These are phyloP conservation scores for Bipolaris bicolor DNA, from an alignment of 2,329 filamentous ascomycete species.

Conservation along the genomic window DNA sequence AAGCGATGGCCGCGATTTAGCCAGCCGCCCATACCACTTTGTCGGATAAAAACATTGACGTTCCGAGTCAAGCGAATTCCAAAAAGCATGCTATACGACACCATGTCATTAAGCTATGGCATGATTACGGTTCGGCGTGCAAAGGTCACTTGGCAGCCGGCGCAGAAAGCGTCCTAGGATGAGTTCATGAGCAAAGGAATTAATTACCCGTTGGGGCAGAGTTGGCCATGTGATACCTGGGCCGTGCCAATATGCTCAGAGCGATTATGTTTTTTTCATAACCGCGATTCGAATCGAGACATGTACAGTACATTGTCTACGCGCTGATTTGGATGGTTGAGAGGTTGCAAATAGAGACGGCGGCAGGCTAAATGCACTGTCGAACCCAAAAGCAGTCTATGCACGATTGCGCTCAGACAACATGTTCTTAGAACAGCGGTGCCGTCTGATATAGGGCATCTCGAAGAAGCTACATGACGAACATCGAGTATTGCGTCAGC, in stretches of 20 bases:
- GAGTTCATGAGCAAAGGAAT: constrained; percentile 5
- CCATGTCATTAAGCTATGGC: constrained; percentile 5
- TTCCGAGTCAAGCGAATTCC: constrained; percentile 13
- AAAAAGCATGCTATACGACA: constrained; percentile 19
- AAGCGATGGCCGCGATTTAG: constrained; percentile 22
- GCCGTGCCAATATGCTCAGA: constrained; percentile 11
- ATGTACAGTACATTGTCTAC: constrained; percentile 23
- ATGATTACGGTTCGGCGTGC: constrained; percentile 3
- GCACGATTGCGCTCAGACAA: constrained; percentile 31
- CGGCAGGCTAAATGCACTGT: constrained; percentile 35
- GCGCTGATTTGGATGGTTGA: constrained; percentile 27
- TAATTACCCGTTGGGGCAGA: constrained; percentile 1
- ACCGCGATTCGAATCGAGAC: constrained; percentile 29
- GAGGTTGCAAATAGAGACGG: constrained; percentile 27
- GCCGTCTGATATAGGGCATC: constrained; percentile 20
- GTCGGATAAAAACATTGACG: constrained; percentile 6
- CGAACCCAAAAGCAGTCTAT: constrained; percentile 34
- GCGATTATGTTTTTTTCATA: constrained; percentile 27
- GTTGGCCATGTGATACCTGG: constrained; percentile 4
- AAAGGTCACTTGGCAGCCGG: constrained; percentile 7
- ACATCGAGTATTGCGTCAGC: constrained; percentile 5
- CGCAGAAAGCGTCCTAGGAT: constrained; percentile 12
- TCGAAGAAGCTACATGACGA: constrained; percentile 1
- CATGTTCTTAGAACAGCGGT: constrained; percentile 28
- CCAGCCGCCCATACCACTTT: constrained; percentile 28